phyloP scores from a whole-genome alignment of 495 filamentous ascomycete genomes.

The Penicillium silybi region DNA sequence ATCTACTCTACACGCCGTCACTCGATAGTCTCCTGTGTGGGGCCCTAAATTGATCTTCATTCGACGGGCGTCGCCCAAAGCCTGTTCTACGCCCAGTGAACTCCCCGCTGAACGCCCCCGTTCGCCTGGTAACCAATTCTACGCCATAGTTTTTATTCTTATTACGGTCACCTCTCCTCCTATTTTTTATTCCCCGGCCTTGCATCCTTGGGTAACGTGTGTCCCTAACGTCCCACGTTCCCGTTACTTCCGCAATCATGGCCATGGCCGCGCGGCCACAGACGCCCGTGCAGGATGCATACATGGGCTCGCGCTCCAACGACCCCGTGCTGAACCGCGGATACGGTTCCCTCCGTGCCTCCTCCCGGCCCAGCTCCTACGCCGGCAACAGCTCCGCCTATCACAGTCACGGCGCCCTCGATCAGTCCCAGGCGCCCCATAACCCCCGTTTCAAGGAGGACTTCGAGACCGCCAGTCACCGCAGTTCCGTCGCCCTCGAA shows the following conservation, averaged over 20 bases:
- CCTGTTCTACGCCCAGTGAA: conserved; percentile 7
- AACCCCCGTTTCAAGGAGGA: conserved; percentile 64
- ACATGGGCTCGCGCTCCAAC: conserved; percentile 28
- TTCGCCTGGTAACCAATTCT: conserved; percentile 27
- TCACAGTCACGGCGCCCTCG: conserved; percentile 38
- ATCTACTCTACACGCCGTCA: neutral
- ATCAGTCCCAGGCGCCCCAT: conserved; percentile 42
- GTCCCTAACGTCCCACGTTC: conserved; percentile 16
- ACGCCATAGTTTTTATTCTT: conserved; percentile 2
- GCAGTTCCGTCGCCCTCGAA: conserved; percentile 57
- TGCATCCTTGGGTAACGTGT: neutral
- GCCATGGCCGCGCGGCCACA: conserved; percentile 42
- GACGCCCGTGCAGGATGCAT: conserved; percentile 42
- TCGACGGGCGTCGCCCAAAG: conserved; percentile 1
- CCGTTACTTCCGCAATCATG: conserved; percentile 27
- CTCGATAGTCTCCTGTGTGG: conserved; percentile 12
- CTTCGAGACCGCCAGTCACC: conserved; percentile 63
- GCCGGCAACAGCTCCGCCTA: conserved; percentile 31
- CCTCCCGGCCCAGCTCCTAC: conserved; percentile 39
- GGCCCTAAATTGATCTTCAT: conserved; percentile 9
- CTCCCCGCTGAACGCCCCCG: conserved; percentile 21
- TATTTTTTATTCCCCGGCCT: neutral
- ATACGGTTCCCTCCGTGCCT: conserved; percentile 27
- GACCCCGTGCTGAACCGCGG: conserved; percentile 30
- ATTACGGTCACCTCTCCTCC: neutral